Evolutionary conservation across 2,329 filamentous ascomycete species (phyloP), one percentile per base, ranked within the genome.

Genomic region (Aspergillus thermomutatus): DNA sequence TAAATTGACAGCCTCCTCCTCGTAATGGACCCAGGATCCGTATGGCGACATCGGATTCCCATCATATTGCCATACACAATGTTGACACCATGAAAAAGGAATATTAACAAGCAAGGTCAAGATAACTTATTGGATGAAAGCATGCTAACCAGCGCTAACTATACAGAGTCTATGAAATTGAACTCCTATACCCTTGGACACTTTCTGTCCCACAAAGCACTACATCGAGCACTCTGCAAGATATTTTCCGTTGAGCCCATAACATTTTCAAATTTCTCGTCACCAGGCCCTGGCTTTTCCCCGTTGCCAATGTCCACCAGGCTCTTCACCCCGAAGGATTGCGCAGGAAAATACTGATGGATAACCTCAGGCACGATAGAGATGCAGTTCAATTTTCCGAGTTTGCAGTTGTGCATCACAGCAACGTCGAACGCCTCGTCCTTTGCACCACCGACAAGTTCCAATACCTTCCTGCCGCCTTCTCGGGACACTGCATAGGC

Each of bases 401-500:
- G 56, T 14, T 65, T 60, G 56, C 74, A 77, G 6, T 64, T 60
- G 11, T 64, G 57, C 54, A 70, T 68, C 40, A 76, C 57, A 10
- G 64, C 62, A 21, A 76, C 65, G 47, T 77, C 74, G 54, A 72
- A 76, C 4, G 72, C 72, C 49, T 73, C 67, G 26, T 65, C 66
- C 23, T 62, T 63, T 3, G 66, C 70, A 17, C 61, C 62, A 2
- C 66, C 64, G 2, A 67, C 60, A 19, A 65, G 64, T 3, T 62
- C 52, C 6, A 77, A 55, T 5, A 77, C 60, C 21, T 72, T 73
- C 55, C 59, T 60, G 2, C 73, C 75, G 7, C 73, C 71, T 76
- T 73, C 73, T 82, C 64, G 63, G 1, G 67, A 68, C 37, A 76
- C 53, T 1, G 69, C 74, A 48, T 75, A 75, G 2, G 70, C 67